A percentile compares a stretch with the other conserved stretches of the same genome.
phyloP scores from a whole-genome alignment of 1,139 yeast genomes.

The Diutina sp. region DNA sequence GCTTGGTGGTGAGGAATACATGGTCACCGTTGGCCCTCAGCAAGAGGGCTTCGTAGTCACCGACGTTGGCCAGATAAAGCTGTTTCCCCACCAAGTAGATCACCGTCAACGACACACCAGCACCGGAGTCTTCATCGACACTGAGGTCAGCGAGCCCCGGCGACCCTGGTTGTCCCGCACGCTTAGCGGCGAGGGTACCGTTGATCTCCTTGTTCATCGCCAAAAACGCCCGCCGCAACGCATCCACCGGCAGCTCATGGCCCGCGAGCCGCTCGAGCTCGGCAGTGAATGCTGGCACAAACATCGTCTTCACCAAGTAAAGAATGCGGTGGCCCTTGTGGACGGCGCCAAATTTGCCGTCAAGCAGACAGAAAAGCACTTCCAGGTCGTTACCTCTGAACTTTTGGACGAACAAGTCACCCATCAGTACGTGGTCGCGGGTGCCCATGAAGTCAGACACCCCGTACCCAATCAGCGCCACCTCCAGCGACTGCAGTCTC shows the following conservation, averaged over 20 bases:
- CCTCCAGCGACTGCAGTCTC: conserved; percentile 81
- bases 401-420: conserved; percentile 81
- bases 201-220: conserved; percentile 69
- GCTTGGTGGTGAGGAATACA: conserved; percentile 58
- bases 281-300: conserved; percentile 48
- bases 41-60: conserved; percentile 77
- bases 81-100: conserved; percentile 61
- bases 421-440: conserved; percentile 51
- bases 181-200: conserved; percentile 25
- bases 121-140: conserved; percentile 45
- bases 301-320: conserved; percentile 58
- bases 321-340: conserved; percentile 53
- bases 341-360: conserved; percentile 41
- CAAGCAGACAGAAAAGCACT: conserved; percentile 71
- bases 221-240: conserved; percentile 69
- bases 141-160: conserved; percentile 8
- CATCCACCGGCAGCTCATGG: conserved; percentile 41
- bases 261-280: conserved; percentile 43
- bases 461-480: conserved; percentile 75
- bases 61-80: conserved; percentile 77
- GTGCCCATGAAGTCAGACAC: conserved; percentile 80
- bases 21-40: conserved; percentile 77
- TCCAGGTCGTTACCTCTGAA: conserved; percentile 72
- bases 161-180: conserved; percentile 10
- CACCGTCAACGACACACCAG: conserved; percentile 84